Evolutionary conservation across 2,329 filamentous ascomycete species (phyloP), one percentile per base, ranked within the genome.

Genomic region (Myotisia sp.): DNA sequence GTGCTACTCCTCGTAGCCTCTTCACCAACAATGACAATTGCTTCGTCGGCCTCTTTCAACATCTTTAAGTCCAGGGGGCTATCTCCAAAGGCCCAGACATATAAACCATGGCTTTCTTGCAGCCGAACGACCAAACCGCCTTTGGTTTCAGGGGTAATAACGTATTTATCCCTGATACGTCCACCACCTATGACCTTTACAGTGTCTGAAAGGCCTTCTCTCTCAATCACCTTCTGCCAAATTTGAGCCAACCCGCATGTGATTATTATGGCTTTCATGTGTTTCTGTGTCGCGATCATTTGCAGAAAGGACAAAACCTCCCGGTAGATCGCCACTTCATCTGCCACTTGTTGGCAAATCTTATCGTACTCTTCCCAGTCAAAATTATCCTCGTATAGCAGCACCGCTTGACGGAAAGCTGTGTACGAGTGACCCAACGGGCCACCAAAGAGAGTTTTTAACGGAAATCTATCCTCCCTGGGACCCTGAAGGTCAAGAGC

Each of bases 21-120:
- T 0, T 66, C 50, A 1, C 70, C 68, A 2, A 72, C 68, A 0
- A 78, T 62, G 3, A 79, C 58, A 23, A 74, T 47, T 0, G 71
- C 66, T 37, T 64, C 38, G 42, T 76, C 51, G 0, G 74, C 73
- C 21, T 52, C 43, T 2, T 40, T 42, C 8, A 78, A 42, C 74
- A 79, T 79, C 0, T 54, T 49, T 12, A 78, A 24, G 42, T 78
- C 74, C 5, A 75, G 39, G 0, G 59, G 58, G 42, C 72, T 71
- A 43, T 76, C 71, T n/a, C 73, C 72, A 42, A 78, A 71, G 0
- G 69, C 73, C 48, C 56, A 65, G 12, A 75, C 65, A 24, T 60
- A 49, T 18, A 60, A 28, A 0, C 51, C 3, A 26, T 62, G 41
- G 0, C 12, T 12, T 0, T 54, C 17, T 34, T 50, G 53, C 13